phyloP scores from a whole-genome alignment of 306 rosid species.

The Trichosanthes cucumerina region DNA sequence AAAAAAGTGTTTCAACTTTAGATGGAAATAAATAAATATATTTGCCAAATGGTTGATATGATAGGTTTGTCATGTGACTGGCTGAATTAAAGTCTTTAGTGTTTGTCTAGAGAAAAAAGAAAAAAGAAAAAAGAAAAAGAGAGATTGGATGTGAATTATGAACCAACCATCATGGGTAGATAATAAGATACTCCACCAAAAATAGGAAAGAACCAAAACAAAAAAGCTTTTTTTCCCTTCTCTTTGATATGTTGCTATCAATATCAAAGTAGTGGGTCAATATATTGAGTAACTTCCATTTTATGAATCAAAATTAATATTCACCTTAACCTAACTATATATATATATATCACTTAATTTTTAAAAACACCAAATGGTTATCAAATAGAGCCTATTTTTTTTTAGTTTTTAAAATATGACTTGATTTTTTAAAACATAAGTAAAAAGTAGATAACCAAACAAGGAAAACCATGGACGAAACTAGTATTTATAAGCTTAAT shows the following conservation, averaged over 20 bases:
- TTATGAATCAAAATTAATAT: neutral
- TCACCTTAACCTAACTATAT: neutral
- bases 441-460: too few relatives aligned
- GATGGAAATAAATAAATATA: neutral
- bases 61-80: neutral
- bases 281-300: neutral
- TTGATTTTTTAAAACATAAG: too few relatives aligned
- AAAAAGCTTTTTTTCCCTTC: neutral
- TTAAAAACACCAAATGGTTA: too few relatives aligned
- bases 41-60: neutral
- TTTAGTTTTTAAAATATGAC: too few relatives aligned
- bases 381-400: too few relatives aligned
- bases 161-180: conserved; percentile 6
- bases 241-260: neutral
- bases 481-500: too few relatives aligned
- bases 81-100: neutral
- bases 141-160: neutral
- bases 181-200: neutral
- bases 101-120: neutral
- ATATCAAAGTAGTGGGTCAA: neutral
- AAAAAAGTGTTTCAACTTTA: neutral
- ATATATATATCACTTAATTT: too few relatives aligned
- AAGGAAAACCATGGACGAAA: too few relatives aligned
- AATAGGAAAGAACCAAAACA: neutral
- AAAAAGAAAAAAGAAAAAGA: too few relatives aligned